phyloP scores from a whole-genome alignment of 306 rosid species.

The Hippophae rhamnoides region DNA sequence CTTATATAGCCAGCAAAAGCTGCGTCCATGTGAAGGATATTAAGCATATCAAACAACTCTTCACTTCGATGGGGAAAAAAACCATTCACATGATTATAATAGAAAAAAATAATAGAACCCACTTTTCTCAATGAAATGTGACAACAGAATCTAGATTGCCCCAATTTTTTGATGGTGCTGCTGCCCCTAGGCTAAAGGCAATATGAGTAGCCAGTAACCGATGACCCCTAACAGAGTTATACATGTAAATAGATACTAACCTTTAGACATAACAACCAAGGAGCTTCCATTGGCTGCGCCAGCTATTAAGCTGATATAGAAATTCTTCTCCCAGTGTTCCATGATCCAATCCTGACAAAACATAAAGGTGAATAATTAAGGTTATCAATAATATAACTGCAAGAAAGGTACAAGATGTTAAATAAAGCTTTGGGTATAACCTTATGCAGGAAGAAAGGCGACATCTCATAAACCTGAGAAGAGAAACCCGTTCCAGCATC shows the following conservation, averaged over 20 bases:
- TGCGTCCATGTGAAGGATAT: too few species aligned
- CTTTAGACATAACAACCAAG: slow-evolving; percentile 64
- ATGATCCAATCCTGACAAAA: slow-evolving; percentile 50
- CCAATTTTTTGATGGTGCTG: too few species aligned
- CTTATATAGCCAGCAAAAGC: too few species aligned
- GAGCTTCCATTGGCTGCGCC: slow-evolving; percentile 63
- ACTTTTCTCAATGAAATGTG: too few species aligned
- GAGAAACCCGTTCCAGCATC: slow-evolving; percentile 92
- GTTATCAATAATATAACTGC: too few species aligned
- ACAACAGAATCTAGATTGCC: too few species aligned
- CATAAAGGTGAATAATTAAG: not conserved
- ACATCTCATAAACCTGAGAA: slow-evolving; percentile 70
- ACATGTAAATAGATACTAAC: slow-evolving; percentile 13
- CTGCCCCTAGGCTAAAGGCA: too few species aligned
- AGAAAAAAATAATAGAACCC: too few species aligned
- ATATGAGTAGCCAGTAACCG: not conserved
- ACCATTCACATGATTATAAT: too few species aligned
- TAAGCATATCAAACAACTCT: too few species aligned
- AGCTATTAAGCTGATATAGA: slow-evolving; percentile 51
- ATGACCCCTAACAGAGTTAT: not conserved
- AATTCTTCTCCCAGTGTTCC: slow-evolving; percentile 68
- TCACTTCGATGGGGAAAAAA: too few species aligned
- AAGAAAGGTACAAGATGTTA: slow-evolving; percentile 1
- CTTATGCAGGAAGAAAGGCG: slow-evolving; percentile 81
- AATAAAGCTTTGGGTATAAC: slow-evolving; percentile 19